Conservation (phyloP, 2,329 filamentous ascomycete genomes). For the Colletotrichum godetiae region DNA sequence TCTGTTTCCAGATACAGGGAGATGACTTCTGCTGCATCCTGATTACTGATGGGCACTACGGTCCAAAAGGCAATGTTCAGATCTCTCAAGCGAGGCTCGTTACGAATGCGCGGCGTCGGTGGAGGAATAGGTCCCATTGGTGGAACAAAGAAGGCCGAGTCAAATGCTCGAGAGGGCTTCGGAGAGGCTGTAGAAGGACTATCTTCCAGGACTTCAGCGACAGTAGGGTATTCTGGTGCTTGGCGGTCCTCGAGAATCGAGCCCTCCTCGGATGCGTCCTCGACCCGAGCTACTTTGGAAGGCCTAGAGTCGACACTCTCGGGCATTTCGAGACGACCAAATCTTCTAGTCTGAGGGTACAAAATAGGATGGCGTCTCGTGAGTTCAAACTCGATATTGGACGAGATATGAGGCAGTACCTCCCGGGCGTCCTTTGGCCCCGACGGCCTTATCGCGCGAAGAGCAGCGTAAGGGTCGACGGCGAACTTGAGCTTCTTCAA, state of each 20-base stretch:
- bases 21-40: conserved; percentile 45
- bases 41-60: conserved; percentile 42
- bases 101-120: conserved; percentile 25
- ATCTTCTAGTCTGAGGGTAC: conserved; percentile 21
- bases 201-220: neutral
- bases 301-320: conserved; percentile 5
- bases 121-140: conserved; percentile 37
- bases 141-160: conserved; percentile 31
- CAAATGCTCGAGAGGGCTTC: conserved; percentile 15
- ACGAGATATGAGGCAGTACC: conserved; percentile 22
- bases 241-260: neutral
- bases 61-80: conserved; percentile 50
- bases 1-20: conserved; percentile 52
- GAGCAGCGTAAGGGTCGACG: conserved; percentile 35
- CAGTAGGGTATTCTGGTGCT: neutral
- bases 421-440: conserved; percentile 10
- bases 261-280: neutral
- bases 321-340: neutral
- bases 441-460: conserved; percentile 17
- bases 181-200: neutral
- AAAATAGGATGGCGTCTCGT: conserved; percentile 17
- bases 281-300: conserved; percentile 19
- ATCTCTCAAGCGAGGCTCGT: conserved; percentile 42
- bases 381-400: conserved; percentile 31
- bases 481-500: conserved; percentile 39